Evolutionary conservation across 495 filamentous ascomycete genomes (phyloP), one percentile per base, ranked within the genome.

Genomic region (Xanthoparmelia taractica): DNA sequence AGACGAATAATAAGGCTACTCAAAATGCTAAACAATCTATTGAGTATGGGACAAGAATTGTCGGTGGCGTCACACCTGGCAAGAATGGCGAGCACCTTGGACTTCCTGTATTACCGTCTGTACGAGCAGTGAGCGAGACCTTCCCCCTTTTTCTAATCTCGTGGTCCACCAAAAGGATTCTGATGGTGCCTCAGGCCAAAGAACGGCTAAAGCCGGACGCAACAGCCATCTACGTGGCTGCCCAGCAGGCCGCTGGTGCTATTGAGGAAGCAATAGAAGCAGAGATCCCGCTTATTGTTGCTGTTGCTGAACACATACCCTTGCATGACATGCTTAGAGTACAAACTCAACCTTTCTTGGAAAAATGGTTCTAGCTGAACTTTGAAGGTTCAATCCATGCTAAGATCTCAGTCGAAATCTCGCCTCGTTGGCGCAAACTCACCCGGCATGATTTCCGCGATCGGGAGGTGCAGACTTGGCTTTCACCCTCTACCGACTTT

Each of bases 181-280:
- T 71, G 68, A 61, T 47, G 7, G 23, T n/a, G n/a, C 12, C 65
- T 27, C 58, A 89, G 86, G 91, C 92, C 13, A 85, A 89, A 73
- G 80, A 89, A 65, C 75, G 82, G 65, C 77, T 92, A 6, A 90
- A 87, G 65, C 91, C 92, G 3, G 86, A 94, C 74, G 91, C 90
- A 8, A 93, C 92, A 3, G 90, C 85, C 6, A 87, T 96, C 29
- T 96, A 91, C 67, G 91, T 96, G 20, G 85, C 91, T 2, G 91
- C 91, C 27, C 82, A 86, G 58, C 83, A 89, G 64, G 91, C 91
- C 8, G 78, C 86, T 2, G 75, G 75, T 43, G 92, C 92, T 11
- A 95, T 96, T 69, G 87, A 92, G 69, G 89, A 96, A 69, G 91
- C 92, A 0, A 90, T 96, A 58, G 90, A 90, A 66, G 90, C 90